These are phyloP conservation scores for Erythrobasidium hasegawianum DNA, from an alignment of 1,284 basidiomycete species.

Conservation along the genomic window DNA sequence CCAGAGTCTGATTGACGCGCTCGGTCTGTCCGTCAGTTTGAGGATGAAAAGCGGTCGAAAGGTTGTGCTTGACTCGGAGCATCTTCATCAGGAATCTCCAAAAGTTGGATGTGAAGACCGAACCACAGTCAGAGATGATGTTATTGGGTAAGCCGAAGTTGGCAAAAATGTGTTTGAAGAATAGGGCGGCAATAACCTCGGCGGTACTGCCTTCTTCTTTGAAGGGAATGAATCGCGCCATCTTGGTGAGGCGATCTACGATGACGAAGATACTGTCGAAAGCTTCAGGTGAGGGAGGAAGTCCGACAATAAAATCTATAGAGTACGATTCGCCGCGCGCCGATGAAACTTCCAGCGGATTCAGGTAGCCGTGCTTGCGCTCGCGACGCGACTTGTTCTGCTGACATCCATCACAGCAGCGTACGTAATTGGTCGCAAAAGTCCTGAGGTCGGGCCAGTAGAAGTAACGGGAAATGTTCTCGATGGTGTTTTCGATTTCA, in stretches of 20 bases:
- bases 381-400: constrained; percentile 37
- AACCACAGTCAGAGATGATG: constrained; percentile 46
- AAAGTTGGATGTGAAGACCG: constrained; percentile 33
- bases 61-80: constrained; percentile 38
- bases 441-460: constrained; percentile 53
- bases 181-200: no score
- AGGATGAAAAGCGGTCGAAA: constrained; percentile 51
- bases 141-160: constrained; percentile 25
- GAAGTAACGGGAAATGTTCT: constrained; percentile 50
- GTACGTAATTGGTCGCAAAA: constrained; percentile 49
- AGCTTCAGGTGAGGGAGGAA: constrained; percentile 52
- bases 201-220: constrained; percentile 38
- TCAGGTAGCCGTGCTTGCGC: constrained; percentile 47
- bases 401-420: constrained; percentile 52
- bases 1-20: constrained; percentile 52
- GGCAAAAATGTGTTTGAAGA: no score
- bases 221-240: constrained; percentile 50
- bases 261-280: constrained; percentile 52
- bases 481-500: constrained; percentile 37
- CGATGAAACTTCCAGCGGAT: constrained; percentile 46
- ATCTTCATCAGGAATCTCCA: constrained; percentile 43
- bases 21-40: constrained; percentile 55
- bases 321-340: constrained; percentile 52
- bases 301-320: constrained; percentile 54
- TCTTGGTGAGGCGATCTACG: constrained; percentile 53